These are phyloP conservation scores for Nemania sp. DNA, from an alignment of 2,329 filamentous ascomycete species.

Conservation along the genomic window DNA sequence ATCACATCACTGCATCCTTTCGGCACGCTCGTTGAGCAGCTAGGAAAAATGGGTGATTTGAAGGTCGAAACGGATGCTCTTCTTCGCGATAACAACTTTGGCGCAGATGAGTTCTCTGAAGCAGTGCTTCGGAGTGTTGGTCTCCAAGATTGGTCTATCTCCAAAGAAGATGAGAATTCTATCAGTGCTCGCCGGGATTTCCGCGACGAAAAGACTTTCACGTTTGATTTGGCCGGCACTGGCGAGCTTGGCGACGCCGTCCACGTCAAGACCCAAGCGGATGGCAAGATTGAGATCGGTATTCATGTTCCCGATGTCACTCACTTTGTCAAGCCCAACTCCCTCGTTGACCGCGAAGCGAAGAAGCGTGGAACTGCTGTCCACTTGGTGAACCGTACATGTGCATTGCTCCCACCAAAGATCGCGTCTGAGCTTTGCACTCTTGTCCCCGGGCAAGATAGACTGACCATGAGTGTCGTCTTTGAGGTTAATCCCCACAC, in stretches of 20 bases:
- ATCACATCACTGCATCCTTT: conserved; percentile 99
- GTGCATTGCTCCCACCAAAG: conserved; percentile 86
- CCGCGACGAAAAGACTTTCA: conserved; percentile 85
- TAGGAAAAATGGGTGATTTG: conserved; percentile 95
- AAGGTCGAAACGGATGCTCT: conserved; percentile 98
- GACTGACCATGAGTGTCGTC: conserved; percentile 88
- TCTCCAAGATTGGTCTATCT: conserved; percentile 86
- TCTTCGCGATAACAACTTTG: conserved; percentile 97
- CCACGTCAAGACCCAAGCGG: conserved; percentile 80
- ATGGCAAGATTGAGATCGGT: conserved; percentile 90
- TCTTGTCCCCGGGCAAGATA: conserved; percentile 81
- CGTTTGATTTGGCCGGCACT: conserved; percentile 85
- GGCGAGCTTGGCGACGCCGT: conserved; percentile 90
- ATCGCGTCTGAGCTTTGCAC: conserved; percentile 87
- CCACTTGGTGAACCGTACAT: conserved; percentile 84
- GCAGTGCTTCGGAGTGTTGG: conserved; percentile 92
- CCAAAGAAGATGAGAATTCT: conserved; percentile 76
- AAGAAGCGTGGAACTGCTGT: conserved; percentile 98
- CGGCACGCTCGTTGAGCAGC: conserved; percentile 93
- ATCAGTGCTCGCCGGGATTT: conserved; percentile 83
- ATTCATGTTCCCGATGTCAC: conserved; percentile 94
- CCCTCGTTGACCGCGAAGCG: conserved; percentile 92
- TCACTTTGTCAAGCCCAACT: conserved; percentile 96
- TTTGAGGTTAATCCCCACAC: conserved; percentile 86
- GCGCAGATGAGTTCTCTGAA: conserved; percentile 95